Evolutionary conservation across 768 basidiomycete genomes (phyloP), one percentile per base, ranked within the genome.

Genomic region (Podaxis sp.): DNA sequence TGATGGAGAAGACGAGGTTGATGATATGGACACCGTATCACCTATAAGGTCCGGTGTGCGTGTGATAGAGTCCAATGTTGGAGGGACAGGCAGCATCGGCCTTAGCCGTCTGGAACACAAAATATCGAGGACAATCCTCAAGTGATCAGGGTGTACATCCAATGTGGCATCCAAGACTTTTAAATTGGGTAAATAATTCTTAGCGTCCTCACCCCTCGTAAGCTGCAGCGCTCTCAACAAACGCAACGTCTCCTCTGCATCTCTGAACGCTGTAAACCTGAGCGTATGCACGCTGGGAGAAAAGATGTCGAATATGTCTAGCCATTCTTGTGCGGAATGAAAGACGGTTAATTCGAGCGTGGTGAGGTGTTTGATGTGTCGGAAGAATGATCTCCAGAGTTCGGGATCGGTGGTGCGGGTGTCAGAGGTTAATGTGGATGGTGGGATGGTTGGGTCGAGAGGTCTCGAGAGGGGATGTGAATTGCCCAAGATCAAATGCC

Each of bases 251-350:
- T 61, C 59, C 2, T 61, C 59, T 12, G 49, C 30, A 51, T 51
- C 58, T 9, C 58, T 59, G 28, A 49, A 49, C 0, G 48, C 58
- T 13, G 46, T 52, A 26, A 59, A 49, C 4, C 36, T 30, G 24
- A 59, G 58, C 0, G 48, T 52, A 11, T 49, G 58, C 0, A 59
- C 2, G 11, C 8, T 59, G 2, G 38, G 12, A 0, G 48, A 49
- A n/a, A 59, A 51, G 13, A 52, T 52, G n/a, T 51, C 36, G 15
- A 59, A 59, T 1, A 59, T n/a, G 9, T 59, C 59, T 1, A 59
- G 36, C 59, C 59, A 59, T 30, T 59, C 59, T 28, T 52, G 49
- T 0, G 59, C 48, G 2, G 36, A 40, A 8, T 51, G 59, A 1
- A 59, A 59, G 12, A 52, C 59, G 13, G 36, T 52, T 13, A 19